Evolutionary conservation across 2,329 filamentous ascomycete species (phyloP).

Genomic region (Xylariomycetidae sp.): DNA sequence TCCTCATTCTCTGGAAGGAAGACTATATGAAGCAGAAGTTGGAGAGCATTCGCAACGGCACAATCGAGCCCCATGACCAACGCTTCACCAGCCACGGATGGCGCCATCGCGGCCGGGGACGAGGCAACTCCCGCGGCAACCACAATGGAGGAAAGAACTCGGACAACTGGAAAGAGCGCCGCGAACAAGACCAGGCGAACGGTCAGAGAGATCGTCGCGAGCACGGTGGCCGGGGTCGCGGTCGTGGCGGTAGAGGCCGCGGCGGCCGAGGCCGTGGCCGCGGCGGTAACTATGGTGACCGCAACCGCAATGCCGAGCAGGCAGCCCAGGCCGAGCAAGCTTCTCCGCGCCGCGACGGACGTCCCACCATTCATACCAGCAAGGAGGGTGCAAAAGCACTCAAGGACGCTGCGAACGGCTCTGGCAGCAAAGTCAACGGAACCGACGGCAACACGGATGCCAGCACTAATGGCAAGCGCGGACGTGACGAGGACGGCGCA

Average conservation of each 20-base stretch:
- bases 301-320: conserved; percentile 17
- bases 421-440: conserved; percentile 6
- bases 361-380: conserved; percentile 39
- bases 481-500: conserved; percentile 45
- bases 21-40: conserved; percentile 78
- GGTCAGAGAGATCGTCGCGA: conserved; percentile 48
- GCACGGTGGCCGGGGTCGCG: conserved; percentile 27
- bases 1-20: conserved; percentile 81
- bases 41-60: conserved; percentile 64
- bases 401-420: conserved; percentile 19
- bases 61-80: conserved; percentile 46
- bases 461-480: conserved; percentile 48
- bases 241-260: conserved; percentile 37
- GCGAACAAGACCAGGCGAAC: conserved; percentile 55
- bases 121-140: conserved; percentile 29
- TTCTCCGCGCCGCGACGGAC: conserved; percentile 29
- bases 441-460: too few species aligned
- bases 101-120: conserved; percentile 31
- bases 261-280: conserved; percentile 34
- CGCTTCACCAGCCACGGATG: conserved; percentile 30
- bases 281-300: conserved; percentile 28
- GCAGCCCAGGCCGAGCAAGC: conserved; percentile 23
- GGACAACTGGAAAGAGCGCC: conserved; percentile 59
- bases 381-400: conserved; percentile 30
- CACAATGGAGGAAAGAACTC: conserved; percentile 32